Percentiles rank a stretch among this genome's conserved stretches.
phyloP scores from a whole-genome alignment of 768 basidiomycete genomes.

The Tephrocybe sp. region DNA sequence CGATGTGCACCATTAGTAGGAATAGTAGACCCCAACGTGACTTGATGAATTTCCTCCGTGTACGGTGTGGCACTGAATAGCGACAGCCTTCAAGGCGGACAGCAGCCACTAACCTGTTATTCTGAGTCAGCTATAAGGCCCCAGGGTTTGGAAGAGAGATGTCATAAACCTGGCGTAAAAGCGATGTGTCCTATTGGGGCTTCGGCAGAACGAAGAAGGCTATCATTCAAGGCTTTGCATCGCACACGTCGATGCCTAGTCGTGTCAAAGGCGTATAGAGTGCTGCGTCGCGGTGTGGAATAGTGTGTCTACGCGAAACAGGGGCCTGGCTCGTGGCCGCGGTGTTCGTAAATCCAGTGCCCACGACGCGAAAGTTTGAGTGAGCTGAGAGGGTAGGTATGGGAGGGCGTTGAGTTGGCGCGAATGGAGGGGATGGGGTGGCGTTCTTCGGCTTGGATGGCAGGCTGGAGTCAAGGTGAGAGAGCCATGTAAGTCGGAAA shows the following conservation, averaged over 20 bases:
- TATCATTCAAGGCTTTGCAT: conserved; percentile 29
- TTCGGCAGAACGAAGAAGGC: conserved; percentile 30
- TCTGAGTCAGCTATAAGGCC: background rate
- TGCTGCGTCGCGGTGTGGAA: conserved; percentile 30
- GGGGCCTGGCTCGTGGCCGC: conserved; percentile 22
- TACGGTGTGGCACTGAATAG: conserved; percentile 31
- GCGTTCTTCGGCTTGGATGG: conserved; percentile 25
- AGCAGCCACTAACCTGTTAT: no score
- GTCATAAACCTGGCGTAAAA: conserved; percentile 17
- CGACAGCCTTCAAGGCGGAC: conserved; percentile 16
- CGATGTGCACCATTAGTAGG: no score
- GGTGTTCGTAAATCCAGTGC: conserved; percentile 29
- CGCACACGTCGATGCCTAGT: conserved; percentile 35
- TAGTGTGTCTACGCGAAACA: conserved; percentile 38
- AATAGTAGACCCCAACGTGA: no score
- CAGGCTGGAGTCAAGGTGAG: no score
- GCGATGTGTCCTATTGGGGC: conserved; percentile 35
- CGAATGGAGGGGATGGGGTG: conserved; percentile 23
- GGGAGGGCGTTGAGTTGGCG: conserved; percentile 25
- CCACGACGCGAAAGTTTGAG: conserved; percentile 35
- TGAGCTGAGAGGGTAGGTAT: conserved; percentile 34
- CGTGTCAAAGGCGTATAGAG: conserved; percentile 34
- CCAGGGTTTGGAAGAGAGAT: background rate
- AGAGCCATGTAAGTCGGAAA: no score
- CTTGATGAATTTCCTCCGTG: conserved; percentile 27